Conservation (phyloP, 225 moss, liverwort and hornwort species). For the Marchantia paleacea region DNA sequence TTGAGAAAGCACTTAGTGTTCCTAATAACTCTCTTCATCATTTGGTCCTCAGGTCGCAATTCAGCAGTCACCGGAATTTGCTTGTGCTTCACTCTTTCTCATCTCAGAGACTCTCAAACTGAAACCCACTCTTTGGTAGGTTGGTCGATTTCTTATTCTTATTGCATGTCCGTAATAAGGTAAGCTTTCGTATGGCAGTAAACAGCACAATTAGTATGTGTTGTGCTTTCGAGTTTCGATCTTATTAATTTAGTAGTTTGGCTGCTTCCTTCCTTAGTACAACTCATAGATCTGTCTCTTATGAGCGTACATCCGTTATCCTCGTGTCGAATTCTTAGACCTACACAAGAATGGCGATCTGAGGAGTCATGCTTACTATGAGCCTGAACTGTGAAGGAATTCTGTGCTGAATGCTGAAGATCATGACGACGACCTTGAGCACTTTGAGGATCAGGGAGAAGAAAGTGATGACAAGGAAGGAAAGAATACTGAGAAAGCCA, state of each 20-base stretch:
- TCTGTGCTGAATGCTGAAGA: constrained; percentile 73
- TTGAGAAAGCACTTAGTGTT: no score
- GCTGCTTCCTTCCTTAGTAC: no score
- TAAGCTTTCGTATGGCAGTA: no score
- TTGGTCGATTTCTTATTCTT: not conserved
- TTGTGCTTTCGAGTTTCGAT: no score
- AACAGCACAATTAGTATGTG: no score
- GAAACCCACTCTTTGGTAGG: constrained; percentile 89
- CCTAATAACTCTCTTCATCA: not conserved
- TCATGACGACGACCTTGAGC: constrained; percentile 83
- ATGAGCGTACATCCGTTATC: no score
- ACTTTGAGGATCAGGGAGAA: constrained; percentile 67
- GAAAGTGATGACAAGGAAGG: constrained; percentile 37
- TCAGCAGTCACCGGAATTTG: constrained; percentile 88
- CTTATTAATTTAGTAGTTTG: no score
- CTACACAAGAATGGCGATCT: no score
- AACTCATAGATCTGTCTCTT: no score
- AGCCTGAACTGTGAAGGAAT: constrained; percentile 49
- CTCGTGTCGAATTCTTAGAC: not conserved
- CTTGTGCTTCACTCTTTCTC: constrained; percentile 77
- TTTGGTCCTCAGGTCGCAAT: constrained; percentile 61
- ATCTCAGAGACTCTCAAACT: constrained; percentile 90
- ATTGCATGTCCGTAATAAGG: no score
- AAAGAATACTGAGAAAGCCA: constrained; percentile 37
- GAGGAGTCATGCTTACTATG: not conserved